These are phyloP conservation scores for Coemansia sp. DNA, from an alignment of 192 early-diverging fungal genomes.

Conservation along the genomic window DNA sequence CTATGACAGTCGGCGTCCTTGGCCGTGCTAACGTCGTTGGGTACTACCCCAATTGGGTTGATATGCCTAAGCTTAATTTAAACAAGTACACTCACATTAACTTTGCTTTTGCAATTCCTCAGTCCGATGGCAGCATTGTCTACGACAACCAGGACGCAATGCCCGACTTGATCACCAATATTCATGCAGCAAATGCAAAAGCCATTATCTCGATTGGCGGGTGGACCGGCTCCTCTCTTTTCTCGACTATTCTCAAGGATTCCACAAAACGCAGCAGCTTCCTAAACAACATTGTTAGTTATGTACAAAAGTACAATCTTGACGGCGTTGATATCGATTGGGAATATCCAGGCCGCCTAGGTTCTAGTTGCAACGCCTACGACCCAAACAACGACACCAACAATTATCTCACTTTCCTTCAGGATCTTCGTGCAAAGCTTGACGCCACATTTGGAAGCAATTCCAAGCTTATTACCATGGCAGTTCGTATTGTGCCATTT, in stretches of 20 bases:
- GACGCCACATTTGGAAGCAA: conserved; percentile 41
- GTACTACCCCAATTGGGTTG: conserved; percentile 34
- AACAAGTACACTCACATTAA: conserved; percentile 56
- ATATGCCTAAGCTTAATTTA: conserved; percentile 16
- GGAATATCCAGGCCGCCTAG: conserved; percentile 60
- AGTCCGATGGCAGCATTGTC: conserved; percentile 11
- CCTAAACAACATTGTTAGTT: conserved; percentile 35
- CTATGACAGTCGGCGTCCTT: conserved; percentile 2
- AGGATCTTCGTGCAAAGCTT: conserved; percentile 55
- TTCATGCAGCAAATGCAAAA: conserved; percentile 21
- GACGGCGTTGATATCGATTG: conserved; percentile 66
- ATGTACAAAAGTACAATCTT: conserved; percentile 39
- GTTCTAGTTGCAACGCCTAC: conserved; percentile 54
- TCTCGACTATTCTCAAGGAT: conserved; percentile 54
- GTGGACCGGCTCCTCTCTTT: conserved; percentile 64
- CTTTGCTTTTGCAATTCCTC: conserved; percentile 55
- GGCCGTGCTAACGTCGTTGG: conserved; percentile 23
- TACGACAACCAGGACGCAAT: conserved; percentile 19
- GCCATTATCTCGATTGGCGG: conserved; percentile 68
- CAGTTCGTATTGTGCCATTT: conserved; percentile 61
- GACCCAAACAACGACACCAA: conserved; percentile 56
- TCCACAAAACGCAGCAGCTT: conserved; percentile 23
- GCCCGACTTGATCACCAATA: conserved; percentile 8
- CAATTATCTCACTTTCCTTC: conserved; percentile 60
- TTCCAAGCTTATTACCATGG: conserved; percentile 58